phyloP scores from a whole-genome alignment of 306 rosid species.

The Mimosa bimucronata region DNA sequence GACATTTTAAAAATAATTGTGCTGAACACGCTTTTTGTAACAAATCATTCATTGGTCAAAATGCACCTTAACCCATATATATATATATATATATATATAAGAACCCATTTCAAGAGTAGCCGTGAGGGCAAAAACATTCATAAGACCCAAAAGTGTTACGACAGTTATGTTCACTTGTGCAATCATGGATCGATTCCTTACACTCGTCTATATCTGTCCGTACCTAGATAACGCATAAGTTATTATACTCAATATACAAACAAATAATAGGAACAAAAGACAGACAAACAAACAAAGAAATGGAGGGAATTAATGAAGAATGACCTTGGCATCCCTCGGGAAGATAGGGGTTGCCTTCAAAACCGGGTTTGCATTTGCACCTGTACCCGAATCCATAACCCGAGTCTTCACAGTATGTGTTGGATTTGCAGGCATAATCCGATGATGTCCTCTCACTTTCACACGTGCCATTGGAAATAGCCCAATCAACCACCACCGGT shows the following conservation, averaged over 20 bases:
- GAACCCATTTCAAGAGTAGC: background rate
- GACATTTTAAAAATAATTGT: no score
- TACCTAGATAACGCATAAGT: background rate
- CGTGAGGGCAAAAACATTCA: background rate
- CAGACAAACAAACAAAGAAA: no score
- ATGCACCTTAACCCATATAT: no score
- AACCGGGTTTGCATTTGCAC: slow-evolving; percentile 43
- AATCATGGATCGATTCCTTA: background rate
- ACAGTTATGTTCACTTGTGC: background rate
- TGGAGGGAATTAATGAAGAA: background rate
- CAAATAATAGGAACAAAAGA: no score
- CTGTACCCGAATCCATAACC: slow-evolving; percentile 27
- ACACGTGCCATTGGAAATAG: slow-evolving; percentile 24
- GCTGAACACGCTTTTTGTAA: no score
- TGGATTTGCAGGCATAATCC: slow-evolving; percentile 9
- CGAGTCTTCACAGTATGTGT: background rate
- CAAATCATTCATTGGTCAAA: no score
- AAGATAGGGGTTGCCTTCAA: slow-evolving; percentile 43
- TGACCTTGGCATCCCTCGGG: slow-evolving; percentile 42
- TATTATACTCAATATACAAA: no score
- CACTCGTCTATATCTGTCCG: slow-evolving; percentile 27
- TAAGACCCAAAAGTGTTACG: background rate
- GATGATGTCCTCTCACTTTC: background rate
- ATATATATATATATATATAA: no score
- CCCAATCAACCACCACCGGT: background rate